A percentile compares a stretch with the other conserved stretches of the same genome.
phyloP scores from a whole-genome alignment of 2,329 filamentous ascomycete species.

The Gyromitra esculenta region DNA sequence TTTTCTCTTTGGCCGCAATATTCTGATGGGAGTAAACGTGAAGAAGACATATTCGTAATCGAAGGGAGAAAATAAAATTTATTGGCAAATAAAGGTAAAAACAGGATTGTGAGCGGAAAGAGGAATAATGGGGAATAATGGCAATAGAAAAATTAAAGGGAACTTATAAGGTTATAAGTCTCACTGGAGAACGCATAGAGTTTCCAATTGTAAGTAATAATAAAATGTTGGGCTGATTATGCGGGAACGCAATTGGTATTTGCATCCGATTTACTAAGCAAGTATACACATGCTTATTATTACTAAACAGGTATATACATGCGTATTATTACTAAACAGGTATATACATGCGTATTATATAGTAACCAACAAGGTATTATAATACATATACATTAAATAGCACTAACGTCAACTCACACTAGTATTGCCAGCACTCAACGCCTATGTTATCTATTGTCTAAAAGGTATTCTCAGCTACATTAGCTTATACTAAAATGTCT shows the following conservation, averaged over 20 bases:
- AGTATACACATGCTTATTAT: no score
- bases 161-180: neutral
- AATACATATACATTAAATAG: neutral
- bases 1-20: constrained; percentile 1
- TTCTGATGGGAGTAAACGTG: neutral
- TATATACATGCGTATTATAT: neutral
- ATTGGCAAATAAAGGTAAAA: neutral
- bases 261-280: neutral
- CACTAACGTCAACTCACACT: neutral
- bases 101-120: no score
- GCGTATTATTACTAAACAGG: neutral
- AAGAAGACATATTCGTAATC: neutral
- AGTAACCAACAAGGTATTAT: neutral
- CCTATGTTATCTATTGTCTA: neutral
- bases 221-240: neutral
- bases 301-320: neutral
- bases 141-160: neutral
- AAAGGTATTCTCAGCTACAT: neutral
- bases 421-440: no score
- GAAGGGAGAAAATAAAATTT: neutral
- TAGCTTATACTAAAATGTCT: neutral
- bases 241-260: neutral
- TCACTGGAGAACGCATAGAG: neutral
- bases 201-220: neutral
- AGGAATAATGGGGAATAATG: neutral